Evolutionary conservation across 306 rosid genomes (phyloP).

Genomic region (Corylus americana): DNA sequence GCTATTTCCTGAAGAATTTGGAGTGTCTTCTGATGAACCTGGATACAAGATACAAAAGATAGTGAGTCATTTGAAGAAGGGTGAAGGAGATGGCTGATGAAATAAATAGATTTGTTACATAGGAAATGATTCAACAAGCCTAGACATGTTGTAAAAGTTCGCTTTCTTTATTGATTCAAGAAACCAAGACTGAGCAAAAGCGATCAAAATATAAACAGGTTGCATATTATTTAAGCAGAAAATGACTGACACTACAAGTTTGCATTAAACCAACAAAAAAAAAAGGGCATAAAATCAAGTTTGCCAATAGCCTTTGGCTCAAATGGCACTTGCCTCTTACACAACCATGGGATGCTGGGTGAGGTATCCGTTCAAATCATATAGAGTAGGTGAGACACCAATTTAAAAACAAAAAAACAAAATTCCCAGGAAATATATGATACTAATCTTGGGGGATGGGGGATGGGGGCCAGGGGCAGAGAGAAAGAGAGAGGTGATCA

Average conservation of each 20-base stretch:
- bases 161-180: neutral
- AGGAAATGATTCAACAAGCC: conserved; percentile 1
- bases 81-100: conserved; percentile 11
- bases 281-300: neutral
- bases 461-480: neutral
- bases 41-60: conserved; percentile 31
- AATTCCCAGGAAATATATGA: neutral
- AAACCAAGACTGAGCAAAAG: neutral
- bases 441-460: neutral
- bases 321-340: neutral
- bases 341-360: neutral
- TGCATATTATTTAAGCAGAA: neutral
- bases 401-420: neutral
- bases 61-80: conserved; percentile 14
- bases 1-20: conserved; percentile 87
- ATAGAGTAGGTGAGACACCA: neutral
- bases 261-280: neutral
- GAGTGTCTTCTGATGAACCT: conserved; percentile 93
- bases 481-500: neutral
- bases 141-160: neutral
- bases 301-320: neutral
- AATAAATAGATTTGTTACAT: neutral
- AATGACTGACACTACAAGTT: neutral
- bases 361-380: too few relatives aligned
- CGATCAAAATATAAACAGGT: neutral